Conservation (phyloP, 768 basidiomycete genomes). For the Daedaleopsis nitida region DNA sequence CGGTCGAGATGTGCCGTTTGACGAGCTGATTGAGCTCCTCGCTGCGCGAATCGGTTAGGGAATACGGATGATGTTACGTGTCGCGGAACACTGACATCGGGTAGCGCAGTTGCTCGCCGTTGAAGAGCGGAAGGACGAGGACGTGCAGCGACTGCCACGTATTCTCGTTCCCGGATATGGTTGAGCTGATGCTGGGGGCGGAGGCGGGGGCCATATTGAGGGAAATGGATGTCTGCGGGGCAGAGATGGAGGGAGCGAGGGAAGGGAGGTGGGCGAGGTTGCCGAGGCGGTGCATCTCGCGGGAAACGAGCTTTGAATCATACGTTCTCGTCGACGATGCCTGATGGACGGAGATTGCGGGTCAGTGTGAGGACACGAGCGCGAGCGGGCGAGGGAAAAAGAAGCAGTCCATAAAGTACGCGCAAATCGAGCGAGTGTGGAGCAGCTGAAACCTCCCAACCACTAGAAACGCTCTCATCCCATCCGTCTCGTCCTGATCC, state of each 20-base stretch:
- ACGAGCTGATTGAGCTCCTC: conserved; percentile 89
- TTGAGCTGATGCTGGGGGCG: conserved; percentile 21
- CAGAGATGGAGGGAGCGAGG: conserved; percentile 53
- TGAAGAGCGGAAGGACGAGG: conserved; percentile 88
- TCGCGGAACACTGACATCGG: conserved; percentile 64
- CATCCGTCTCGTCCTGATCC: too few species aligned
- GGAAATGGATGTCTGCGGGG: conserved; percentile 51
- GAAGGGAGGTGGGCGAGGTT: conserved; percentile 55
- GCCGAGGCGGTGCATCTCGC: conserved; percentile 85
- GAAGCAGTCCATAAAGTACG: too few species aligned
- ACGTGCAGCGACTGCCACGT: conserved; percentile 87
- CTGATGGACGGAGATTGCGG: conserved; percentile 5
- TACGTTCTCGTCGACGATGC: conserved; percentile 55
- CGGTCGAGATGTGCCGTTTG: conserved; percentile 72
- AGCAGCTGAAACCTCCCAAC: too few species aligned
- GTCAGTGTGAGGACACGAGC: not conserved
- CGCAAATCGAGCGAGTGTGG: not conserved
- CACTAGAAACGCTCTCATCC: too few species aligned
- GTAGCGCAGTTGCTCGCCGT: conserved; percentile 81
- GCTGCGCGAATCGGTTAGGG: conserved; percentile 37
- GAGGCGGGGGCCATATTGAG: conserved; percentile 23
- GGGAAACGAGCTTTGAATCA: conserved; percentile 76
- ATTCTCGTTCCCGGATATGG: conserved; percentile 50
- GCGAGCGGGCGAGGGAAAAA: conserved; percentile 1
- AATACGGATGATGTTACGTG: not conserved